Percentiles rank a stretch among this genome's conserved stretches.
Evolutionary conservation across 768 basidiomycete genomes (phyloP).

Genomic region (Ephemerocybe angulata): DNA sequence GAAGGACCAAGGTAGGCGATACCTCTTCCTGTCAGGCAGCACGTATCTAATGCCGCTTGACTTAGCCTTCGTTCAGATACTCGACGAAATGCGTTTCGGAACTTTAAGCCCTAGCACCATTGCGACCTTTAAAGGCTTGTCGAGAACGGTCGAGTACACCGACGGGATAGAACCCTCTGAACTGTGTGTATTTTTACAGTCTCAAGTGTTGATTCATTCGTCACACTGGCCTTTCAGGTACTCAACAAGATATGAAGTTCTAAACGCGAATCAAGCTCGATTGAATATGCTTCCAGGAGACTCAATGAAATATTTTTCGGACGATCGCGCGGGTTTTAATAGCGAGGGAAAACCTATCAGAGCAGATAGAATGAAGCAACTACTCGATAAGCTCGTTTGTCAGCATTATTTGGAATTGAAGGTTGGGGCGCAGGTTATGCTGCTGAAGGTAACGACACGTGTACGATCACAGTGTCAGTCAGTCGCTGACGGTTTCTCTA

Average conservation of each 20-base stretch:
- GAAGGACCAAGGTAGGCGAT: conserved; percentile 62
- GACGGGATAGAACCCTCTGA: conserved; percentile 83
- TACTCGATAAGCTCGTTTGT: conserved; percentile 62
- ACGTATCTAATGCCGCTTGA: background rate
- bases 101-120: conserved; percentile 42
- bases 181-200: conserved; percentile 42
- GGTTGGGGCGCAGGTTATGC: conserved; percentile 84
- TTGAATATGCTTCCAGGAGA: conserved; percentile 40
- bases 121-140: conserved; percentile 50
- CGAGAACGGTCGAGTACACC: conserved; percentile 53
- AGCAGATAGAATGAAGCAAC: conserved; percentile 36
- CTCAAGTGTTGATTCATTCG: background rate
- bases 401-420: conserved; percentile 45
- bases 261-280: conserved; percentile 56
- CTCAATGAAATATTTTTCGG: conserved; percentile 37
- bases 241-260: conserved; percentile 70
- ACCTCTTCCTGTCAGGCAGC: background rate
- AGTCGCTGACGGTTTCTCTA: conserved; percentile 21
- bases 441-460: conserved; percentile 54
- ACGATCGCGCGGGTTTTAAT: conserved; percentile 45
- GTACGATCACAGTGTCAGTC: background rate
- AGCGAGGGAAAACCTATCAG: conserved; percentile 35
- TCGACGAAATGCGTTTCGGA: conserved; percentile 86
- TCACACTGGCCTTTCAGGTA: conserved; percentile 40
- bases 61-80: conserved; percentile 73